Evolutionary conservation across 371 early-diverging fungal species (phyloP).

Genomic region (Syncephalis plumigaleata): DNA sequence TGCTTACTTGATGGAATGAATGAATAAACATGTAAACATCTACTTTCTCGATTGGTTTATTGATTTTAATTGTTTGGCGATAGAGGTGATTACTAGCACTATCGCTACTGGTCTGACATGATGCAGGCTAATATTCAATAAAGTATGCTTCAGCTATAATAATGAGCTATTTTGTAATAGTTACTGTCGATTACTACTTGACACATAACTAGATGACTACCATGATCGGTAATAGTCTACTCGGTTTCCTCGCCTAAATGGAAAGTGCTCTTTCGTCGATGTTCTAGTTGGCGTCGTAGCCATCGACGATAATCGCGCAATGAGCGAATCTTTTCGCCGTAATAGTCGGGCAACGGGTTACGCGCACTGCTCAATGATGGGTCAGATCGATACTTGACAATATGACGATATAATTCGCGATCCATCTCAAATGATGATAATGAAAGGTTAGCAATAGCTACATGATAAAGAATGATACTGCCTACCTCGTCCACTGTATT

Average conservation of each 20-base stretch:
- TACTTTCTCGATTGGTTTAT: no score
- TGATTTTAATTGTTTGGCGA: no score
- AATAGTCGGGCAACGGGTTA: slow-evolving; percentile 80
- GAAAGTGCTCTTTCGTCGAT: slow-evolving; percentile 53
- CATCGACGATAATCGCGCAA: slow-evolving; percentile 69
- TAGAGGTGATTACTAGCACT: no score
- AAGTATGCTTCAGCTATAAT: no score
- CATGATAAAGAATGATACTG: neutral
- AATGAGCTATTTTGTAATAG: no score
- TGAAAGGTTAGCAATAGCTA: neutral
- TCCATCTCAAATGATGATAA: slow-evolving; percentile 25
- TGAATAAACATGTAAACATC: no score
- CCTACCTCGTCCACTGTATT: slow-evolving; percentile 32
- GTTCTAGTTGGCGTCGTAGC: slow-evolving; percentile 77
- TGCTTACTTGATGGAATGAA: no score
- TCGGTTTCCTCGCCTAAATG: slow-evolving; percentile 17
- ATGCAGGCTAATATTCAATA: no score
- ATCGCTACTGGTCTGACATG: no score
- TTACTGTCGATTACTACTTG: no score
- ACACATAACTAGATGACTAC: no score
- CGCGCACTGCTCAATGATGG: slow-evolving; percentile 53
- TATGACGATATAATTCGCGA: slow-evolving; percentile 59
- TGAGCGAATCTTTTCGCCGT: slow-evolving; percentile 81
- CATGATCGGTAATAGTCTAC: no score
- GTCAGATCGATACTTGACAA: slow-evolving; percentile 60